Conservation (phyloP, 1,139 yeast genomes). For the Candida buenavistaensis region DNA sequence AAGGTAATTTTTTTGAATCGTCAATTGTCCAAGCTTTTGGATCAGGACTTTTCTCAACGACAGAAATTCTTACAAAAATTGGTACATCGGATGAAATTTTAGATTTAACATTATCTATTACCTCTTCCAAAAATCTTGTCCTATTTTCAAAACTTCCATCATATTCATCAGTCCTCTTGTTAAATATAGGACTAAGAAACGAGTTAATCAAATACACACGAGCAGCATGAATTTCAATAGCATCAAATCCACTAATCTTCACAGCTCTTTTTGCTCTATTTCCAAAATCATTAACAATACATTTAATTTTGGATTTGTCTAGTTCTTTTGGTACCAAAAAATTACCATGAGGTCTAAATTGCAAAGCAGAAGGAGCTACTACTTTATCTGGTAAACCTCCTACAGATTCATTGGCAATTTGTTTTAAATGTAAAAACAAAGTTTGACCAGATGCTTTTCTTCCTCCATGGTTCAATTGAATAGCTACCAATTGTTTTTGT, state of each 20-base stretch:
- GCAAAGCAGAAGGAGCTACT: conserved; percentile 48
- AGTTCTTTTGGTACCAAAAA: conserved; percentile 33
- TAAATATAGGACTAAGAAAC: conserved; percentile 37
- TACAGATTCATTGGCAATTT: conserved; percentile 27
- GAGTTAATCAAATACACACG: conserved; percentile 48
- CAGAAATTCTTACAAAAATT: conserved; percentile 46
- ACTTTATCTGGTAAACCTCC: conserved; percentile 46
- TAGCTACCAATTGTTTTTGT: conserved; percentile 49
- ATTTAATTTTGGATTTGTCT: conserved; percentile 33
- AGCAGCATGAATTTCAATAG: conserved; percentile 53
- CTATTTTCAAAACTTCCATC: conserved; percentile 67
- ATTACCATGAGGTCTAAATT: conserved; percentile 31
- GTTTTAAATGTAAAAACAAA: conserved; percentile 31
- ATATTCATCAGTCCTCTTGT: conserved; percentile 51
- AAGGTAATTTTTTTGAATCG: conserved; percentile 49
- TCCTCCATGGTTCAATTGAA: conserved; percentile 59
- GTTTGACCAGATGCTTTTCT: conserved; percentile 48
- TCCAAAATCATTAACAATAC: conserved; percentile 36
- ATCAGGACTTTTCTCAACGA: conserved; percentile 36
- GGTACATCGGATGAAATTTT: conserved; percentile 37
- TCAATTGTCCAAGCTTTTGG: conserved; percentile 47
- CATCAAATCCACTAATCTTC: conserved; percentile 44
- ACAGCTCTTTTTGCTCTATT: conserved; percentile 47
- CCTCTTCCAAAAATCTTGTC: conserved; percentile 55
- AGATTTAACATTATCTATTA: conserved; percentile 49